Base-by-base conservation (phyloP, 2,329 filamentous ascomycete genomes). In the Colletotrichum sp. region DNA sequence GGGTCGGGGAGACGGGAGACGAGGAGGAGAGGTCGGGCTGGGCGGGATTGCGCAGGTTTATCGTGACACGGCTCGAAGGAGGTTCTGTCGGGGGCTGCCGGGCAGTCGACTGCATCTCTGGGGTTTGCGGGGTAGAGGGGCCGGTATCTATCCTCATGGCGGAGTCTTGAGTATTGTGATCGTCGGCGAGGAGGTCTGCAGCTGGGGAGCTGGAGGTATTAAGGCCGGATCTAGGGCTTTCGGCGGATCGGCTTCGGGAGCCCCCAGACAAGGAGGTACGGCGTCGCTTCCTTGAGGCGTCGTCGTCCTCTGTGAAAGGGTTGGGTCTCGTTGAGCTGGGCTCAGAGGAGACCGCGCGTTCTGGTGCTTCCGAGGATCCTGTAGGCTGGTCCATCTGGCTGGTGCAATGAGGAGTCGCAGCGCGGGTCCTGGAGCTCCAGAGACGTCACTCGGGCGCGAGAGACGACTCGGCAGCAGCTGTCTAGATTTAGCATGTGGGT, bases 281-380 rank as follows among this genome's bases (percentile, higher is more conserved):
- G 77, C 90, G 91, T 68, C 92, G 90, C 83, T 93, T 93, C 78
- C 91, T 87, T 71, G 91, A 87, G 56, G 88, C 86, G 62, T 84
- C 80, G 78, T 91, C 89, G 81, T 84, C 86, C 83, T 92, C 91
- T 84, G 92, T 88, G 82, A 93, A 93, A 55, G 92, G 92, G 78
- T 93, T 93, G 68, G 90, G 90, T 77, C 92, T 89, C 79, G 89
- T 91, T 80, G 91, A 90, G 83, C 88, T 88, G 83, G 90, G 89
- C 86, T 93, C 92, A 84, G 90, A 89, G 80, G 91, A 93, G 84
- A 88, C 87, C 81, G 89, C 89, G 84, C 90, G 89, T 86, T 91
- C 89, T 87, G 85, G 87, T 83, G 86, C 85, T 84, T 90, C 88
- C 81, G 85, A 84, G 78, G 86, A 85, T 81, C 81, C 86, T 81